Percentiles rank a stretch among this genome's conserved stretches.
Evolutionary conservation across 1,139 yeast genomes (phyloP).

Genomic region (Hansenula sp.): DNA sequence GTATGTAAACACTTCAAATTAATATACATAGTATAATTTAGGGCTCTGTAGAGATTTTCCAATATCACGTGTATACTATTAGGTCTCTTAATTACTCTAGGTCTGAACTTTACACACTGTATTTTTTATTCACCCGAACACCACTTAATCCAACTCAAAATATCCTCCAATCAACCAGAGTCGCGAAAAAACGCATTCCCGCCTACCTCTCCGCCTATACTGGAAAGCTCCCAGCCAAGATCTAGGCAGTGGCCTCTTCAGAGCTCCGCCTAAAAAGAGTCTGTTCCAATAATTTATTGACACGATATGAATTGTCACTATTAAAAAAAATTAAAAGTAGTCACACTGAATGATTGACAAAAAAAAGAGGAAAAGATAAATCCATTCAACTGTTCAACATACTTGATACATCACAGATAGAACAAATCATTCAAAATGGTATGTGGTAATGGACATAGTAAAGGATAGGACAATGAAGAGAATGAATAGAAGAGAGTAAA

Average conservation of each 20-base stretch:
- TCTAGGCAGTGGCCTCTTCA: background rate
- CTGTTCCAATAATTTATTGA: background rate
- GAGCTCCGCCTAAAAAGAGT: background rate
- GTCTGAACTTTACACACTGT: too few species aligned
- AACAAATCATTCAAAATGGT: slow-evolving; percentile 30
- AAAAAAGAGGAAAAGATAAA: background rate
- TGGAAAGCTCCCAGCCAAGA: too few species aligned
- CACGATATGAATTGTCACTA: too few species aligned
- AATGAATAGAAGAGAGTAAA: background rate
- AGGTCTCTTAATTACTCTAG: too few species aligned
- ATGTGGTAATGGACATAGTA: slow-evolving; percentile 17
- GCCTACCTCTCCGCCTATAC: too few species aligned
- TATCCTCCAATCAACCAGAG: too few species aligned
- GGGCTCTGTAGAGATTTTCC: background rate
- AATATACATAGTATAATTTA: background rate
- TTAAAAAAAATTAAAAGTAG: background rate
- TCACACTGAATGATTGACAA: background rate
- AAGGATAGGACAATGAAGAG: background rate
- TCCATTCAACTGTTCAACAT: background rate
- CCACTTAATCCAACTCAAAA: too few species aligned
- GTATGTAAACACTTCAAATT: slow-evolving; percentile 3
- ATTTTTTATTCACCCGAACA: too few species aligned
- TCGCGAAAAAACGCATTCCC: too few species aligned
- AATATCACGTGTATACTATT: slow-evolving; percentile 3
- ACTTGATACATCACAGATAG: background rate